Percentiles rank a stretch among this genome's conserved stretches.
Evolutionary conservation across 805 yeast species (phyloP).

Genomic region (Ogataea philodendri): DNA sequence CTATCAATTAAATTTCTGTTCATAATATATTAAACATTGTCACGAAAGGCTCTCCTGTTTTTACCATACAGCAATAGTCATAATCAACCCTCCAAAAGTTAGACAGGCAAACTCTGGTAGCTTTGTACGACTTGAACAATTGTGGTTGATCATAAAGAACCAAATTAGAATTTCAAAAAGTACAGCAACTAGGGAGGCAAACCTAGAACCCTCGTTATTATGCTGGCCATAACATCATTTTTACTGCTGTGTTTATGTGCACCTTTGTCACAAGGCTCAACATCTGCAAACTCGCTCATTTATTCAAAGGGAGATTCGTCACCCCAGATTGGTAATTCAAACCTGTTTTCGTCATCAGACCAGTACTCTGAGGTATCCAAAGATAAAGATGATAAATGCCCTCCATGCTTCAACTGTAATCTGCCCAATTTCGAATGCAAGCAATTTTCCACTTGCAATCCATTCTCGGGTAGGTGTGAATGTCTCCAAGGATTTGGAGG

Average conservation of each 20-base stretch:
- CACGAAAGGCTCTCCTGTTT: too few species aligned
- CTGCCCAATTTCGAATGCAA: constrained; percentile 86
- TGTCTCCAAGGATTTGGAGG: constrained; percentile 95
- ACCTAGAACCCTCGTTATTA: background rate
- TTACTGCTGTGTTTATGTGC: constrained; percentile 1
- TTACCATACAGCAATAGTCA: too few species aligned
- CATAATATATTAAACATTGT: too few species aligned
- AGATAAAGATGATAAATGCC: constrained; percentile 49
- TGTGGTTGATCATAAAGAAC: background rate
- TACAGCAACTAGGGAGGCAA: background rate
- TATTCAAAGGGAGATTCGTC: too few species aligned
- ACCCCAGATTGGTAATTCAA: too few species aligned
- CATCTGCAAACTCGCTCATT: too few species aligned
- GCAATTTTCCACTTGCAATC: constrained; percentile 87
- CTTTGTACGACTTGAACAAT: background rate
- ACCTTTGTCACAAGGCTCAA: too few species aligned
- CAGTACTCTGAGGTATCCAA: background rate
- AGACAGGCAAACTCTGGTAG: background rate
- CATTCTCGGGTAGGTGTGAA: constrained; percentile 86
- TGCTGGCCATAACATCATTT: background rate
- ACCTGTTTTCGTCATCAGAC: too few species aligned
- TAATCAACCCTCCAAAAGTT: background rate
- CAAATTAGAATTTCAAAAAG: background rate
- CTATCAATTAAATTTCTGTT: constrained; percentile 2
- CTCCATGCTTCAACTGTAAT: constrained; percentile 95